Base-by-base conservation (phyloP, 305 asterid genomes). In the Rubia balearica region DNA sequence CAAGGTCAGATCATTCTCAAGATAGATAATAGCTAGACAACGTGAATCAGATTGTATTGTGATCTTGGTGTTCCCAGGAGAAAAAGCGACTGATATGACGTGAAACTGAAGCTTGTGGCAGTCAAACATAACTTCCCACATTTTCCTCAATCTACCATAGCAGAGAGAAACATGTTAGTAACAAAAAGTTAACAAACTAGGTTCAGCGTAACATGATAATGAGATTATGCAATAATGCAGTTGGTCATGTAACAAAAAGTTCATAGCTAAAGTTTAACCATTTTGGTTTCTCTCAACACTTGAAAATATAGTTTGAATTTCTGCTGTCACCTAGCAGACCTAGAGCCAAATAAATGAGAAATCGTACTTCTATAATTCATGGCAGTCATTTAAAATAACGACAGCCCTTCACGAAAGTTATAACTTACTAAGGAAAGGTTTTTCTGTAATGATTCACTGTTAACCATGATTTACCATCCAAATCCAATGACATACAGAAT, bases 71-170 rank as follows among this genome's bases (percentile, higher is more conserved):
- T 81, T 79, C 30, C 85, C 85, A 0, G 97, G 96, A 1, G 88
- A 42, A 22, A 79, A 85, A 21, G 95, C 89, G 64, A 89, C 80
- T 0, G 98, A 89, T 77, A 94, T 82, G 69, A 87, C 73, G 74
- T 89, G 97, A 41, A 89, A 80, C 75, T 94, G 99, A 74, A 83
- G 95, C 85, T 80, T 84, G 87, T 94, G 99, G 82, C 87, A 85
- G 36, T 91, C 89, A 56, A 81, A 64, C 96, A 94, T 94, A 82
- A 53, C 80, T 72, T 83, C 90, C 99, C 99, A 94, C 99, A 94
- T 94, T 81, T 77, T 89, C 83, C 92, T 84, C 74, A 94, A 83
- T 67, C 99, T 94, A 88, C 61, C 46, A 75, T 68, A 66, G 43
- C 48, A 49, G 67, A 22, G 74, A 51, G 70, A 60, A 36, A 49